Evolutionary conservation across 257 asterid species (phyloP).

Genomic region (Nicotiana tomentosiformis): DNA sequence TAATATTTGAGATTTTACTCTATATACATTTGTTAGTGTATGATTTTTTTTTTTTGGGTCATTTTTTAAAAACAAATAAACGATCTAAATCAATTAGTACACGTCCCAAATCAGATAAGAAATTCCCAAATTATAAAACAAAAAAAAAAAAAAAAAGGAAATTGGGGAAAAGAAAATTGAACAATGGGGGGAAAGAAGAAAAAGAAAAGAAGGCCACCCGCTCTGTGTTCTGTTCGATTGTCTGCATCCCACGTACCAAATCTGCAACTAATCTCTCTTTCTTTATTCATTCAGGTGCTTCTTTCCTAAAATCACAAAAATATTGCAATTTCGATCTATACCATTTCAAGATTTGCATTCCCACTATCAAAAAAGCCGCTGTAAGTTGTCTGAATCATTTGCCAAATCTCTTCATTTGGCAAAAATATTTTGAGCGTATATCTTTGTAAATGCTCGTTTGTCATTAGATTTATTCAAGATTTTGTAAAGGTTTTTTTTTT

Average conservation of each 20-base stretch:
- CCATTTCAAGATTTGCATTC: neutral
- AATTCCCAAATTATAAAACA: too few species aligned
- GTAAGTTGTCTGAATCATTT: slow-evolving; percentile 9
- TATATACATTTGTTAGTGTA: too few species aligned
- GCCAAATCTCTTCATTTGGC: neutral
- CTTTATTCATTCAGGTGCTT: neutral
- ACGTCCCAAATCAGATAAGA: too few species aligned
- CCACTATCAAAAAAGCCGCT: neutral
- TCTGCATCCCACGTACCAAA: slow-evolving; percentile 13
- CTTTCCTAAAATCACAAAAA: neutral
- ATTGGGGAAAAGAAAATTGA: neutral
- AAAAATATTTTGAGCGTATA: neutral
- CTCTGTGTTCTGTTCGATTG: slow-evolving; percentile 1
- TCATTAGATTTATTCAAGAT: slow-evolving; percentile 1
- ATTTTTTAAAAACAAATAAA: too few species aligned
- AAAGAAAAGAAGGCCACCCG: neutral
- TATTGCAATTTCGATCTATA: neutral
- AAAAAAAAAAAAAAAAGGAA: too few species aligned
- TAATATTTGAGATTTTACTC: too few species aligned
- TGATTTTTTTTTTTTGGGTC: too few species aligned
- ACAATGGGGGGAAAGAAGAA: neutral
- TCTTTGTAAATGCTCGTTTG: neutral
- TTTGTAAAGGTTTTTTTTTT: neutral
- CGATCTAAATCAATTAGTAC: too few species aligned
- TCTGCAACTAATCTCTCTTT: slow-evolving; percentile 3